These are phyloP conservation scores for Sugiyamaella qingdaonensis DNA, from an alignment of 805 yeast genomes.

Conservation along the genomic window DNA sequence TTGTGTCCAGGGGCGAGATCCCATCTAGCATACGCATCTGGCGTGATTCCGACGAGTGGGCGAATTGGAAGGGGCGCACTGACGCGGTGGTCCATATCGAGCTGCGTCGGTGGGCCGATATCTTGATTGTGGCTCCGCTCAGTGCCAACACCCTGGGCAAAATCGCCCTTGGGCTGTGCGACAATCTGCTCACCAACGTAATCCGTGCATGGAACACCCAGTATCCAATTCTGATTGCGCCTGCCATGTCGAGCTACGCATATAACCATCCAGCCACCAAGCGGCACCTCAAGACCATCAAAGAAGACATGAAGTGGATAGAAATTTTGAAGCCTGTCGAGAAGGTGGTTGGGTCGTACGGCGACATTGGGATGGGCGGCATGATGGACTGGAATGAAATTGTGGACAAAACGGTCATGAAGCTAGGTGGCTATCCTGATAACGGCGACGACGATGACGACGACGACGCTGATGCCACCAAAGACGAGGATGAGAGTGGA, in stretches of 20 bases:
- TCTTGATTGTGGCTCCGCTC: constrained; percentile 85
- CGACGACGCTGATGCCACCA: constrained; percentile 40
- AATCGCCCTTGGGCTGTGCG: constrained; percentile 85
- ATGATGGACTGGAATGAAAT: constrained; percentile 98
- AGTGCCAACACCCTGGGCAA: constrained; percentile 92
- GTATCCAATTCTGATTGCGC: constrained; percentile 85
- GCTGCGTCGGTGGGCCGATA: constrained; percentile 94
- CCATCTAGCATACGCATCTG: constrained; percentile 76
- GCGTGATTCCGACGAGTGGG: constrained; percentile 96
- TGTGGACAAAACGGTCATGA: constrained; percentile 75
- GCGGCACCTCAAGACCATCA: constrained; percentile 68
- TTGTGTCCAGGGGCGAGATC: constrained; percentile 51
- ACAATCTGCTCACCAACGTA: constrained; percentile 82
- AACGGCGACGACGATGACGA: constrained; percentile 48
- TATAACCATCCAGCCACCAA: constrained; percentile 86
- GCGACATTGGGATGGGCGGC: constrained; percentile 99
- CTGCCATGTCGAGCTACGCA: constrained; percentile 92
- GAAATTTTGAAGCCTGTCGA: constrained; percentile 93
- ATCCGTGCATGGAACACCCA: constrained; percentile 94
- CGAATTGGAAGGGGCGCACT: constrained; percentile 69
- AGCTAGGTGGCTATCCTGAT: constrained; percentile 59
- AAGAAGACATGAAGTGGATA: constrained; percentile 93
- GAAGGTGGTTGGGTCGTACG: constrained; percentile 86
- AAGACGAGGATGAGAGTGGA: constrained; percentile 30
- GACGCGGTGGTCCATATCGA: constrained; percentile 96